Conservation (phyloP, 805 yeast genomes). For the Ogataea paradorogensis region DNA sequence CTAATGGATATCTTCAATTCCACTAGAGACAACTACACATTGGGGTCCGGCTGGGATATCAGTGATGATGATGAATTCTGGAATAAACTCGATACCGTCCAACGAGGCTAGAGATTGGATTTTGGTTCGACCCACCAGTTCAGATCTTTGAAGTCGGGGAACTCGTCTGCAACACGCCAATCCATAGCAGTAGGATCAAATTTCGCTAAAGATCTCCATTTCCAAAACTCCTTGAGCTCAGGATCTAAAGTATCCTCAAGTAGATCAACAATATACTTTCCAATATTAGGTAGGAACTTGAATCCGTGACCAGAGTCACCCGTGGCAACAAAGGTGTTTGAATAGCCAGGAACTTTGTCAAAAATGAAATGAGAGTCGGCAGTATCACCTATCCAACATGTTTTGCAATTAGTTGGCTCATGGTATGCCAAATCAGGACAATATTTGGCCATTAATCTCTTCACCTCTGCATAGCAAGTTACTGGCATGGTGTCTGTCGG, state of each 20-base stretch:
- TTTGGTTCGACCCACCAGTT: conserved; percentile 20
- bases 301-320: conserved; percentile 51
- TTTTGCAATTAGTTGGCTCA: conserved; percentile 33
- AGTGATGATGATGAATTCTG: conserved; percentile 18
- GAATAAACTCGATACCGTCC: conserved; percentile 10
- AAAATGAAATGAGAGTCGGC: conserved; percentile 40
- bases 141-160: conserved; percentile 14
- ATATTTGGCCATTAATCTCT: conserved; percentile 31
- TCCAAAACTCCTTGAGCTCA: conserved; percentile 30
- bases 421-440: conserved; percentile 42
- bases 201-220: conserved; percentile 29
- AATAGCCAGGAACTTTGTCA: conserved; percentile 35
- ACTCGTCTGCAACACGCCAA: conserved; percentile 16
- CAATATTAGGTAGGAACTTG: conserved; percentile 46
- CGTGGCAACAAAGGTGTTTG: conserved; percentile 38
- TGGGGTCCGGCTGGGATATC: conserved; percentile 1
- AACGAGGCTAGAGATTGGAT: conserved; percentile 1
- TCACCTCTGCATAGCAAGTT: conserved; percentile 31
- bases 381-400: conserved; percentile 43
- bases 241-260: conserved; percentile 30
- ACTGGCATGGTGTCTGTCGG: conserved; percentile 39
- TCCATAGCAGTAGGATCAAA: conserved; percentile 11
- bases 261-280: conserved; percentile 38
- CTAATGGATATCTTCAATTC: conserved; percentile 12
- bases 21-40: neutral